Base-by-base conservation (phyloP, 169 alveolate genomes). In the Eimeria falciformis region DNA sequence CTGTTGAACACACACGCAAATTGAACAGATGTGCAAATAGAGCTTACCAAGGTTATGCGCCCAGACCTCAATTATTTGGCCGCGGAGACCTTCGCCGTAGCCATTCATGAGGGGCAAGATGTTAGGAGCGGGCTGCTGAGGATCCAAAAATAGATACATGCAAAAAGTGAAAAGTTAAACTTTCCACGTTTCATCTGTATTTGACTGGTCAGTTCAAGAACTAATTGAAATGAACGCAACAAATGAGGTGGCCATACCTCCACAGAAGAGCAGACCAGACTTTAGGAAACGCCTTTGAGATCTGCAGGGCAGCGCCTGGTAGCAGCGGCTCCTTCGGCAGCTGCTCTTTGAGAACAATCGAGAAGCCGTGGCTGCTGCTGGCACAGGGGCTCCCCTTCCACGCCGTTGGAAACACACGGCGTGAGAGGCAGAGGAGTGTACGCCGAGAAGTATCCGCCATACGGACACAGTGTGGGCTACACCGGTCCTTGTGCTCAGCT, bases 1-100 rank as follows among this genome's bases (percentile, higher is more conserved):
- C 4, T 11, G 71, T 5, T 33, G 2, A 6, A 21, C 46, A 29
- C 66, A 5, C 56, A 14, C 7, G 27, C 56, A 12, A 12, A 27
- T 21, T 17, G 1, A 5, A 21, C 5, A 29, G 23, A 29, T 33
- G 45, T 40, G 56, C 21, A 23, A 45, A 17, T 5, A 23, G 23
- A 12, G 65, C 85, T 65, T 9, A 86, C 93, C 93, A 18, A 91
- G 90, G 50, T 91, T 91, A 62, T 91, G 84, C 68, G 84, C 94
- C 94, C 94, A 91, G 33, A 91, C 94, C 78, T 91, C 94, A 45
- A 46, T 58, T 40, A 91, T 91, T 62, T 78, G 94, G 81, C 55
- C 83, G 65, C 84, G 77, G 58, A 53, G 55, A 40, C 68, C 73
- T 12, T 71, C 90, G 65, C 73, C 94, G 58, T 82, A 66, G 73